These are phyloP conservation scores for Melastoma malabathricum DNA, from an alignment of 345 rosid genomes.

Conservation along the genomic window DNA sequence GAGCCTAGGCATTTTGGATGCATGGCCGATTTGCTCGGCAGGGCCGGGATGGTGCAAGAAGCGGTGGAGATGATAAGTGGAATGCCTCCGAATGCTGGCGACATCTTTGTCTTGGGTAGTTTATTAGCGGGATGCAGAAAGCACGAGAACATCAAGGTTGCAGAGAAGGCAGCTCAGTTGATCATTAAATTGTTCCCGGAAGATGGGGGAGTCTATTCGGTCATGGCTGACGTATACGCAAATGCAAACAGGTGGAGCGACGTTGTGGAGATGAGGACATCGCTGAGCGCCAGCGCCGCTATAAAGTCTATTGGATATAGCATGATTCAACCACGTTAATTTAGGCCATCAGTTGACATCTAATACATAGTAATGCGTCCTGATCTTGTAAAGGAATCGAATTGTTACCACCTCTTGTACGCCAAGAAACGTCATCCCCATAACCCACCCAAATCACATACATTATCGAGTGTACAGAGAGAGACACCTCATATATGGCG, in stretches of 20 bases:
- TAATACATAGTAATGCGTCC: slow-evolving; percentile 16
- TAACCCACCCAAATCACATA: no score
- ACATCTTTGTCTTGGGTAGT: slow-evolving; percentile 59
- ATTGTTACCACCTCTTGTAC: slow-evolving; percentile 9
- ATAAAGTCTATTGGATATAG: slow-evolving; percentile 46
- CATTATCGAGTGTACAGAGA: no score
- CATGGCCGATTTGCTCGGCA: slow-evolving; percentile 34
- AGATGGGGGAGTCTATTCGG: slow-evolving; percentile 63
- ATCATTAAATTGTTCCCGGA: slow-evolving; percentile 50
- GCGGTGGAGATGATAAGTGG: slow-evolving; percentile 38
- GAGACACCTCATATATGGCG: slow-evolving; percentile 6
- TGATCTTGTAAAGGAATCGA: slow-evolving; percentile 19
- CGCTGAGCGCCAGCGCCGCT: slow-evolving; percentile 25
- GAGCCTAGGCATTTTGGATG: slow-evolving; percentile 68
- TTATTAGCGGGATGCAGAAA: slow-evolving; percentile 67
- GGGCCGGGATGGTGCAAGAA: slow-evolving; percentile 55
- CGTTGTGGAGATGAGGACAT: slow-evolving; percentile 37
- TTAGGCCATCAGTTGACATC: slow-evolving; percentile 25
- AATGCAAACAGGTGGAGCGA: slow-evolving; percentile 59
- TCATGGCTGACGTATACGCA: slow-evolving; percentile 58
- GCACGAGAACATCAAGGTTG: slow-evolving; percentile 52
- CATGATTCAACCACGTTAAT: no score
- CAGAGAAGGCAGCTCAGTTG: slow-evolving; percentile 52
- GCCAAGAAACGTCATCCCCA: no score
- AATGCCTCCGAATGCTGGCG: slow-evolving; percentile 37